Evolutionary conservation across 768 basidiomycete genomes (phyloP), one percentile per base, ranked within the genome.

Genomic region (Russula abietina): DNA sequence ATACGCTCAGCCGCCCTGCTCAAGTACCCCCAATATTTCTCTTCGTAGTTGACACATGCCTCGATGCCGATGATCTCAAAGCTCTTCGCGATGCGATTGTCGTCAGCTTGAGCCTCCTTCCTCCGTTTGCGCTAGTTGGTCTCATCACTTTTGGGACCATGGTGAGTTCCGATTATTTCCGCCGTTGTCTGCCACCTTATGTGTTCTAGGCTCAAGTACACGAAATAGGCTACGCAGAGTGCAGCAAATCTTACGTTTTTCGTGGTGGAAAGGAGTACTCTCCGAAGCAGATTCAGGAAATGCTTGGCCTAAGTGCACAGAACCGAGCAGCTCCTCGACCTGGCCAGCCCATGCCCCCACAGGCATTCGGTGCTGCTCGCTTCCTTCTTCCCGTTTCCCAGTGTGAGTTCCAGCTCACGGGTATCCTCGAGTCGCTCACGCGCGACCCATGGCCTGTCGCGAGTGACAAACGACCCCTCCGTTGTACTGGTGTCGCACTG

Each of bases 361-460:
- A 91, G 67, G 81, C 89, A 43, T 87, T 88, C 66, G 92, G 93
- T 17, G 90, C 94, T 0, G 83, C 91, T 19, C 84, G 94, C 11
- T 99, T 99, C 83, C 78, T 99, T 43, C 81, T 98, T 68, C 94
- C 96, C 0, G 89, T 88, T 2, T 84, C 87, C 68, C 92, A 96
- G 72, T 90, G 89, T 79, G 97, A 98, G 76, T 97, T 96, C 76
- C 93, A 96, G 77, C 78, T 98, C 56, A 98, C 96, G 0, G 88
- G 89, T 33, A 91, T 99, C 68, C 78, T 99, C 55, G 96, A 98
- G 73, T 78, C 84, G 3, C 79, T 99, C 49, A 77, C 85, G 55
- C 85, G 92, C 65, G 97, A 98, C 72, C 93, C 97, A 4, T 99
- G 97, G 97, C 92, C 95, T 2, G 95, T 99, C 14, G 93, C 93